Conservation (phyloP, 768 basidiomycete genomes). For the Amanita rubescens region DNA sequence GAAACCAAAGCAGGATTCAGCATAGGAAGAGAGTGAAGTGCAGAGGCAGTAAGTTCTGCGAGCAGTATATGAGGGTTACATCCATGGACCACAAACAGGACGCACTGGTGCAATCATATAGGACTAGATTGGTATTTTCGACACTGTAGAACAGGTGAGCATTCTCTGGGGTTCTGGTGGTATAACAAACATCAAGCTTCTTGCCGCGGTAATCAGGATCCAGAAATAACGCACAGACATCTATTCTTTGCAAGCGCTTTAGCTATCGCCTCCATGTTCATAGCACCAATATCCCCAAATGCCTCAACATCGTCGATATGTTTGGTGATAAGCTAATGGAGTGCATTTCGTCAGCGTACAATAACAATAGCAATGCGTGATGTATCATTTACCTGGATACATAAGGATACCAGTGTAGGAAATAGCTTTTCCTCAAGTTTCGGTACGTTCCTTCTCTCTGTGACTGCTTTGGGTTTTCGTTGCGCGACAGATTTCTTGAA, state of each 20-base stretch:
- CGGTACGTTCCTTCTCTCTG: slow-evolving; percentile 61
- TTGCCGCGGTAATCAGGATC: neutral
- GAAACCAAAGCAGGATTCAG: slow-evolving; percentile 81
- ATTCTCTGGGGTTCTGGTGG: slow-evolving; percentile 64
- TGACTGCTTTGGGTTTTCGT: slow-evolving; percentile 53
- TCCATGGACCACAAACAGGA: slow-evolving; percentile 20
- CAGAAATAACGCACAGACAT: slow-evolving; percentile 54
- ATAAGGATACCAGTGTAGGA: slow-evolving; percentile 67
- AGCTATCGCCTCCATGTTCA: slow-evolving; percentile 81
- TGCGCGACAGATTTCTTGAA: slow-evolving; percentile 72
- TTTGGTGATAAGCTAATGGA: slow-evolving; percentile 62
- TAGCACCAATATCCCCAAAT: slow-evolving; percentile 76
- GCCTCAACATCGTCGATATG: slow-evolving; percentile 88
- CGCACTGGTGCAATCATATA: slow-evolving; percentile 91
- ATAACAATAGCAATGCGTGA: neutral
- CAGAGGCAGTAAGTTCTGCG: slow-evolving; percentile 60
- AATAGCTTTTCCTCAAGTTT: slow-evolving; percentile 65
- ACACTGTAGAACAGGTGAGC: slow-evolving; percentile 79
- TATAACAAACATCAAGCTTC: neutral
- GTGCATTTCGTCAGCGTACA: neutral
- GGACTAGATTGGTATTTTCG: slow-evolving; percentile 52
- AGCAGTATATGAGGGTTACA: neutral
- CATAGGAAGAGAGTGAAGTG: slow-evolving; percentile 60
- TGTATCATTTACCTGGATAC: slow-evolving; percentile 56
- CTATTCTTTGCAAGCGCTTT: slow-evolving; percentile 78